These are phyloP conservation scores for Pythium sp. DNA, from an alignment of 352 stramenopile genomes.

Conservation along the genomic window DNA sequence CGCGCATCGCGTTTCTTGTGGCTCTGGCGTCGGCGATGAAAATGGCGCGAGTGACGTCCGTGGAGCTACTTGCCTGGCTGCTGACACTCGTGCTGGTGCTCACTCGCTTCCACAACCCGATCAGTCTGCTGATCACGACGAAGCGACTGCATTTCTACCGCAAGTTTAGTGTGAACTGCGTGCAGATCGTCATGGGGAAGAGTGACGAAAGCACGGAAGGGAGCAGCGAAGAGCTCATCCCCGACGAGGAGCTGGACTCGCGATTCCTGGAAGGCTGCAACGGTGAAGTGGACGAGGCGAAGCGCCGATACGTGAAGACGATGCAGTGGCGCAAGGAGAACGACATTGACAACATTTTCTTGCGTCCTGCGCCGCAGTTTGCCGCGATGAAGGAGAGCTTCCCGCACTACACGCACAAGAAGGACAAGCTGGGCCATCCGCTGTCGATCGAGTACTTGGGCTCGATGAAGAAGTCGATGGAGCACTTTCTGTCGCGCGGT, in stretches of 20 bases:
- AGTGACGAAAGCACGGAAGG: constrained; percentile 26
- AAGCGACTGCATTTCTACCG: constrained; percentile 39
- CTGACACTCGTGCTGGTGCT: constrained; percentile 50
- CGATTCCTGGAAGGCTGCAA: constrained; percentile 70
- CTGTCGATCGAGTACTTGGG: constrained; percentile 61
- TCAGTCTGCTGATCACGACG: constrained; percentile 50
- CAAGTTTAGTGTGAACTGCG: constrained; percentile 37
- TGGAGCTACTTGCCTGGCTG: constrained; percentile 55
- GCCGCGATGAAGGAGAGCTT: constrained; percentile 61
- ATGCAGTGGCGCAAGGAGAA: constrained; percentile 69
- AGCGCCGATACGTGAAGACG: constrained; percentile 55
- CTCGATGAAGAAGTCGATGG: constrained; percentile 54
- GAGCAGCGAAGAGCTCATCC: constrained; percentile 29
- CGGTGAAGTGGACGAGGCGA: constrained; percentile 65
- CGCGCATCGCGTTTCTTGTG: constrained; percentile 39
- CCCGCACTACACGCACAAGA: constrained; percentile 66
- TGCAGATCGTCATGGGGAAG: constrained; percentile 41
- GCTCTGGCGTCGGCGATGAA: constrained; percentile 43
- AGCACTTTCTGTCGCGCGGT: constrained; percentile 50
- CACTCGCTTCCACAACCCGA: constrained; percentile 49
- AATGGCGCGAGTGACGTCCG: constrained; percentile 32
- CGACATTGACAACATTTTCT: constrained; percentile 65
- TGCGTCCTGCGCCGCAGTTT: constrained; percentile 54
- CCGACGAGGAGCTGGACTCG: constrained; percentile 41
- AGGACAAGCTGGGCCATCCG: constrained; percentile 53